Evolutionary conservation across 2,329 filamentous ascomycete genomes (phyloP), one percentile per base, ranked within the genome.

Genomic region (Neurospora sp.): DNA sequence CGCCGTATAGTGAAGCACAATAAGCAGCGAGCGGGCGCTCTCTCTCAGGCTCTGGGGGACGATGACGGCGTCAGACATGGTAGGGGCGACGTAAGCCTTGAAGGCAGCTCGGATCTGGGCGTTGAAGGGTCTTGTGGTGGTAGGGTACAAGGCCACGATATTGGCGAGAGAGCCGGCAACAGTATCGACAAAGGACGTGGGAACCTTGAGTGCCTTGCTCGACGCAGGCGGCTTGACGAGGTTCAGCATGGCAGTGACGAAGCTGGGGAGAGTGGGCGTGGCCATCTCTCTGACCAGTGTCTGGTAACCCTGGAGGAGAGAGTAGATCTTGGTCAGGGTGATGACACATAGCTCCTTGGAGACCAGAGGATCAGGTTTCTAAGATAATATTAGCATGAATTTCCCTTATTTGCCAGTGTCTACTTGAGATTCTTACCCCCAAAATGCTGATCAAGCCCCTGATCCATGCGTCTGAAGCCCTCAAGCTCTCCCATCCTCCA

Each of bases 281-380:
- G 92, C 94, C 71, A 97, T 92, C 78, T 97, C 94, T 75, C 95
- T 87, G 65, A 95, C 85, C 68, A 97, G 83, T 8, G 92, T 96
- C 71, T 91, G 92, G 77, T 93, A 93, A 43, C 90, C 88, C 77
- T 93, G 92, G 52, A 94, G 91, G 41, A 96, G 86, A 74, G 89
- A 86, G 81, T 96, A 97, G 74, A 97, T 93, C 76, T 91, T 90
- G 23, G 92, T 91, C 72, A 97, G 82, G 15, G 92, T 88, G 72
- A 96, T 86, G 67, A 97, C 83, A 74, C 88, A 88, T 70, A 97
- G 80, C 77, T 91, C 91, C 77, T 96, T 96, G 40, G 89, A 89
- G 4, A 90, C 87, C 6, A 86, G 79, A 3, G 92, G 88, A 75
- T 97, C 93, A 10, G 90, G 88, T 85, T 93, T 97, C 88, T 93